phyloP scores from a whole-genome alignment of 352 stramenopile species.

The Globisporangium sylvaticum region DNA sequence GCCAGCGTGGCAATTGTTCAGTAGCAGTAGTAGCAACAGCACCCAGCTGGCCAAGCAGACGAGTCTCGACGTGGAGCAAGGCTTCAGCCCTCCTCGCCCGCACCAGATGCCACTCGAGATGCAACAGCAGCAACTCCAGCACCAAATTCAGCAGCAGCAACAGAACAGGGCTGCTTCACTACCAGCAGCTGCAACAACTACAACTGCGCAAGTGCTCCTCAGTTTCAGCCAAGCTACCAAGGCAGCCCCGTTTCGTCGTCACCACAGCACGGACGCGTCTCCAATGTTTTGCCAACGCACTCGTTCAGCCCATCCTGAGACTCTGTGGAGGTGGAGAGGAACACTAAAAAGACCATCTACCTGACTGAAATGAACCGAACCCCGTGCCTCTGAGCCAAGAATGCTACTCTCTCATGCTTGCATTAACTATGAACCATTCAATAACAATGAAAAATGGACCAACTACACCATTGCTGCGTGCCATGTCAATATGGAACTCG shows the following conservation, averaged over 20 bases:
- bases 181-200: not conserved
- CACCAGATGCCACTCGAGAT: not conserved
- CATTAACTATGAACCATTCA: not conserved
- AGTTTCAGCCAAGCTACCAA: not conserved
- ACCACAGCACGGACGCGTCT: not conserved
- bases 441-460: not conserved
- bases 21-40: not conserved
- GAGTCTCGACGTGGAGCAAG: conserved; percentile 12
- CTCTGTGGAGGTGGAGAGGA: too few species aligned
- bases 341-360: too few species aligned
- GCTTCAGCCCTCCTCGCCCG: conserved; percentile 3
- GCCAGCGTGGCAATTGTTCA: conserved; percentile 28
- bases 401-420: too few species aligned
- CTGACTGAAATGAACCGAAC: too few species aligned
- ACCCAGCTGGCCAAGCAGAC: not conserved
- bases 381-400: too few species aligned
- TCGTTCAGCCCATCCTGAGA: not conserved
- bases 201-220: not conserved
- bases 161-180: not conserved
- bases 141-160: not conserved
- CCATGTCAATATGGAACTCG: too few species aligned
- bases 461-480: not conserved
- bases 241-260: not conserved
- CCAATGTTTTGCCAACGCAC: not conserved
- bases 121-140: not conserved